phyloP scores from a whole-genome alignment of 106 monocot genomes.

The Acorus calamus region DNA sequence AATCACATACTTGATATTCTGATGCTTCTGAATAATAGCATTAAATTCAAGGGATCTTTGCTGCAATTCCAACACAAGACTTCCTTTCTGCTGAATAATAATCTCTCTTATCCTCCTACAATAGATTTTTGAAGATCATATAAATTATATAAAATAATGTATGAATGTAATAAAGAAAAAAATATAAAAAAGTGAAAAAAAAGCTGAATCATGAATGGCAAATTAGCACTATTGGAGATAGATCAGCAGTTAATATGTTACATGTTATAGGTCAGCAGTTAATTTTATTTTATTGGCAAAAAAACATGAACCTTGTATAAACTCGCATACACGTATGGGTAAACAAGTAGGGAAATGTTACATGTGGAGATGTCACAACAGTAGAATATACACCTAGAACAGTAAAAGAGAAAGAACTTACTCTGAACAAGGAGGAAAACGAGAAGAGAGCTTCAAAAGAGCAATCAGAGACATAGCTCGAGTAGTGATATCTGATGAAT shows the following conservation, averaged over 20 bases:
- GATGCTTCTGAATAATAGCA: slow-evolving; percentile 83
- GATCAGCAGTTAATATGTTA: background rate
- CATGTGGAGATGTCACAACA: no score
- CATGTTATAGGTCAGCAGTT: no score
- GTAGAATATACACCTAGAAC: no score
- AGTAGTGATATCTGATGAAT: slow-evolving; percentile 77
- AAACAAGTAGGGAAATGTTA: no score
- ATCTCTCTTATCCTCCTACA: slow-evolving; percentile 78
- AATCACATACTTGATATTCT: slow-evolving; percentile 55
- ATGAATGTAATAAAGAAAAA: background rate
- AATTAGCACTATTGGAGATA: background rate
- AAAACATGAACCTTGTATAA: background rate
- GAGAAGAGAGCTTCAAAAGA: slow-evolving; percentile 92
- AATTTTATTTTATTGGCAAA: background rate
- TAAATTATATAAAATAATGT: background rate
- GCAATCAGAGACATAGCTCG: slow-evolving; percentile 82
- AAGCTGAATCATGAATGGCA: background rate
- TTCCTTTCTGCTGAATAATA: slow-evolving; percentile 70
- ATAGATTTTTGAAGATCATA: background rate
- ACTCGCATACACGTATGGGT: no score
- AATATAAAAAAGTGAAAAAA: background rate
- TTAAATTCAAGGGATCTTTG: slow-evolving; percentile 97
- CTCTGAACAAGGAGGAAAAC: slow-evolving; percentile 89
- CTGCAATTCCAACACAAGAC: slow-evolving; percentile 80
- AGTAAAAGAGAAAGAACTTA: slow-evolving; percentile 21